Percentiles rank a stretch among this genome's conserved stretches.
Evolutionary conservation across 1,284 basidiomycete genomes (phyloP).

Genomic region (Cryptococcus depauperatus): DNA sequence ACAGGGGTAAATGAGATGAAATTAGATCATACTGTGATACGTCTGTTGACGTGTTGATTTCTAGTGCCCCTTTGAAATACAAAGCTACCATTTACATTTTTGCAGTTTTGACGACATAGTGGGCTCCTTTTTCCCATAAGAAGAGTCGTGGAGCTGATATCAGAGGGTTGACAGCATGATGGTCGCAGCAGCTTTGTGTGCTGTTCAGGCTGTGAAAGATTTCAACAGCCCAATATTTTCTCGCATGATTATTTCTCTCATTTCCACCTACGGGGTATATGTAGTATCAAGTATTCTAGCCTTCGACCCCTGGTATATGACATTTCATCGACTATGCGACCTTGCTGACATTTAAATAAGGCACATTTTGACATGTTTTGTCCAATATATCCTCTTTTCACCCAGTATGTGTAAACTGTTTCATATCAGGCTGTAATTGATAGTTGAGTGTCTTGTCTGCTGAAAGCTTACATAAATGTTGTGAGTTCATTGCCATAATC

Average conservation of each 20-base stretch:
- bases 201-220: slow-evolving; percentile 59
- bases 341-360: slow-evolving; percentile 5
- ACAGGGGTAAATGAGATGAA: slow-evolving; percentile 55
- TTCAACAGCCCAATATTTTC: slow-evolving; percentile 55
- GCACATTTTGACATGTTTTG: slow-evolving; percentile 78
- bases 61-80: slow-evolving; percentile 76
- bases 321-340: background rate
- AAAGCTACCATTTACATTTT: slow-evolving; percentile 67
- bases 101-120: slow-evolving; percentile 71
- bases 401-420: slow-evolving; percentile 35
- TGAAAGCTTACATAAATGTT: slow-evolving; percentile 40
- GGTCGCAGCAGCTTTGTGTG: slow-evolving; percentile 64
- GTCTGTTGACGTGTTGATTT: background rate
- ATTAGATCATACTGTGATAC: background rate
- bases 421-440: background rate
- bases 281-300: slow-evolving; percentile 70
- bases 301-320: slow-evolving; percentile 72
- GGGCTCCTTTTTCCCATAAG: slow-evolving; percentile 28
- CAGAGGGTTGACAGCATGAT: slow-evolving; percentile 38
- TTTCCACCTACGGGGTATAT: slow-evolving; percentile 82
- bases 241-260: slow-evolving; percentile 73
- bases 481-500: slow-evolving; percentile 48
- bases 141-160: no score
- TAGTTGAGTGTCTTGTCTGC: no score
- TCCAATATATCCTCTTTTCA: slow-evolving; percentile 73